phyloP scores from a whole-genome alignment of 768 basidiomycete genomes.

The Candolleomyces aberdarensis region DNA sequence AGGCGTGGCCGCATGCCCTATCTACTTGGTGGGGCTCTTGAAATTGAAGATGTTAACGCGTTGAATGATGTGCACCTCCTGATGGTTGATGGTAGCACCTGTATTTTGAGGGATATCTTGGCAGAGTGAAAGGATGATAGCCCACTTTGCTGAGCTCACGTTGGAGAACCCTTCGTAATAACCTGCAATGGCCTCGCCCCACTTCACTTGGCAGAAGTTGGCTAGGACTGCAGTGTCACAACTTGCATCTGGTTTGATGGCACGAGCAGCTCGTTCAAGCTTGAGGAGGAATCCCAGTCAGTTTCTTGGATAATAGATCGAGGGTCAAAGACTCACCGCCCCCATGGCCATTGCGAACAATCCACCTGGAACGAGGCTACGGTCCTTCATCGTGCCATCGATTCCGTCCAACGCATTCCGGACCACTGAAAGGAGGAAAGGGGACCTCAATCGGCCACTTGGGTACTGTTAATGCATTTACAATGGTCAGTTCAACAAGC shows the following conservation, averaged over 20 bases:
- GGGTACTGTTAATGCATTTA: neutral
- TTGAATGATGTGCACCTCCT: neutral
- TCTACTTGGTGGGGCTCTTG: neutral
- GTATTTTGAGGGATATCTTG: neutral
- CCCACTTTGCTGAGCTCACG: neutral
- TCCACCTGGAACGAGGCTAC: neutral
- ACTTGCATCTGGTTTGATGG: neutral
- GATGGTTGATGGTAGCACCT: too few relatives aligned
- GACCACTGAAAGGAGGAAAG: neutral
- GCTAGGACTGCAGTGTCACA: neutral
- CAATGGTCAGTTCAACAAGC: neutral
- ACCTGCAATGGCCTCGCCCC: neutral
- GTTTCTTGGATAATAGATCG: neutral
- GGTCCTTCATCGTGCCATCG: neutral
- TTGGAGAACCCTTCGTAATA: neutral
- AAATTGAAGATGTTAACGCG: neutral
- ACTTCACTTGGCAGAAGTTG: neutral
- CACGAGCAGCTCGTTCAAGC: neutral
- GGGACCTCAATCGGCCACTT: neutral
- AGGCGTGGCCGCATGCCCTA: too few relatives aligned
- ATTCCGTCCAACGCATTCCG: neutral
- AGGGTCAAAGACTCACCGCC: neutral
- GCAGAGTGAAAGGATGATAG: neutral
- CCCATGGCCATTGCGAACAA: neutral
- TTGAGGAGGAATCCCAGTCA: neutral